Evolutionary conservation across 2,329 filamentous ascomycete species (phyloP), one percentile per base, ranked within the genome.

Genomic region (Xylariaceae sp.): DNA sequence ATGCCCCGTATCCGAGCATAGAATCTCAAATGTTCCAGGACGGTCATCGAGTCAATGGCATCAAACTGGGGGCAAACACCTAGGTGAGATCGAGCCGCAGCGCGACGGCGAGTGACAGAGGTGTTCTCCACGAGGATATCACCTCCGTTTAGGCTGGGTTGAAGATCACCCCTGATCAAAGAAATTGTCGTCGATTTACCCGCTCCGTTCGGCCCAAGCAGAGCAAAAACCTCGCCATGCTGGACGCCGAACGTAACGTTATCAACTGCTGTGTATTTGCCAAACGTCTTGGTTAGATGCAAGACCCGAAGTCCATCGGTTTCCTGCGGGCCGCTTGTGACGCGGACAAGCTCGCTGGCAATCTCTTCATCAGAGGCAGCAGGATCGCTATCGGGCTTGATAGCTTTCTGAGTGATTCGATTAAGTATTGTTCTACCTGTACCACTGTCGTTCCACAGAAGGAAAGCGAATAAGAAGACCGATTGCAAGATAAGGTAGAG

Each of bases 11-110:
- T 85, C 42, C 86, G 84, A 4, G 92, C 93, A 69, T 97, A 97
- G 75, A 97, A 96, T 43, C 81, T 77, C 2, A 97, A 79, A 64
- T 96, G 92, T 68, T 97, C 92, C 1, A 84, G 75, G 0, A 95
- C 91, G 0, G 92, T 95, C 90, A 97, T 92, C 47, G 87, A 82
- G 70, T 97, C 93, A 75, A 96, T 87, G 7, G 92, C 92, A 66
- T 92, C 88, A 62, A 89, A 88, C 70, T 92, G 92, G 0, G 93
- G 92, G 64, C 92, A 97, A 0, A 97, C 92, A n/a, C 93, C 93
- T 0, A 97, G 81, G 63, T 91, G 83, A 1, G 82, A 78, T 43
- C 92, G 83, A 3, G 92, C 92, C 2, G 82, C 79, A 1, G 89
- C 85, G 10, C 91, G 84, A 58, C 87, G 81, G 46, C 80, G 81